Evolutionary conservation across 768 basidiomycete species (phyloP).

Genomic region (Lentinula detonsa): DNA sequence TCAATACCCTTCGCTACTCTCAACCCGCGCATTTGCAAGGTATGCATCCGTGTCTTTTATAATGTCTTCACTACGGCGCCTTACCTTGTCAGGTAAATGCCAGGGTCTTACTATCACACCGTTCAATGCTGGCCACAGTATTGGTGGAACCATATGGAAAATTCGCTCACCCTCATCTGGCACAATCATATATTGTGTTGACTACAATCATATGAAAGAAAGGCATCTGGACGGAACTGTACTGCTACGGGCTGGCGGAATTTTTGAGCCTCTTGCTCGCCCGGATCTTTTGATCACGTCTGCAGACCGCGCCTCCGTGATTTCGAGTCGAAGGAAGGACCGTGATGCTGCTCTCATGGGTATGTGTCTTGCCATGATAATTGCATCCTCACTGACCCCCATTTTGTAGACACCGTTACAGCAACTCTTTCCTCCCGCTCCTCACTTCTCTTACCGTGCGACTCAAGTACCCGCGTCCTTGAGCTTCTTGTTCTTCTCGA

Average conservation of each 20-base stretch:
- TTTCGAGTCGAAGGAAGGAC: conserved; percentile 83
- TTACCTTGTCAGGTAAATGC: conserved; percentile 60
- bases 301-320: conserved; percentile 76
- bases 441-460: conserved; percentile 87
- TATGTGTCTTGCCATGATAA: conserved; percentile 19
- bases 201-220: conserved; percentile 95
- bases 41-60: conserved; percentile 25
- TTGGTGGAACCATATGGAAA: conserved; percentile 98
- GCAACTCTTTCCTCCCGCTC: conserved; percentile 75
- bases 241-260: conserved; percentile 70
- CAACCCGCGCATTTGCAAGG: conserved; percentile 95
- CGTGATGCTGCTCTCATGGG: conserved; percentile 87
- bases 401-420: conserved; percentile 71
- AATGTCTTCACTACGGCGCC: conserved; percentile 6
- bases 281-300: conserved; percentile 95
- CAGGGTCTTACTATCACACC: conserved; percentile 93
- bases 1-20: conserved; percentile 91
- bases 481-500: conserved; percentile 95
- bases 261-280: conserved; percentile 81
- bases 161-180: conserved; percentile 96
- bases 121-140: conserved; percentile 89
- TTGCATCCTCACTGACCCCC: neutral
- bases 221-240: conserved; percentile 94
- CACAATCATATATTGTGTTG: conserved; percentile 91
- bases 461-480: conserved; percentile 89